A percentile compares a stretch with the other conserved stretches of the same genome.
Evolutionary conservation across 2,329 filamentous ascomycete species (phyloP).

Genomic region (Zymoseptoria crescenta): DNA sequence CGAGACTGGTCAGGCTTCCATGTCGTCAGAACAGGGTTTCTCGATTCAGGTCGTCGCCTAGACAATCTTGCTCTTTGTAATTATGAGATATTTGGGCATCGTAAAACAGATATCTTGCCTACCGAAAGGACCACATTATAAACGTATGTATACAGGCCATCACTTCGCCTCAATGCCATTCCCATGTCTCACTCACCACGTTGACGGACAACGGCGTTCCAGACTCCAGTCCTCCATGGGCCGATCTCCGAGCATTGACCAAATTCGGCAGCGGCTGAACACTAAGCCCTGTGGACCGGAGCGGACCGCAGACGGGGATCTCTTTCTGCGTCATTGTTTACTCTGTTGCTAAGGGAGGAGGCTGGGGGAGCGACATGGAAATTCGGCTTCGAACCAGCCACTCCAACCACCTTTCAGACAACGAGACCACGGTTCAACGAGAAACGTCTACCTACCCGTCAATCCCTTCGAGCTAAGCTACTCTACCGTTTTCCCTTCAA

Average conservation of each 20-base stretch:
- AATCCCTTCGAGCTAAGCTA: background rate
- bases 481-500: background rate
- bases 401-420: background rate
- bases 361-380: background rate
- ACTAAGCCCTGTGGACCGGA: background rate
- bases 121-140: background rate
- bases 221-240: background rate
- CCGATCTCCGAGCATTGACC: background rate
- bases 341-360: background rate
- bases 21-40: background rate
- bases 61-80: background rate
- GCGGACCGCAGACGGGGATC: background rate
- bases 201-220: background rate
- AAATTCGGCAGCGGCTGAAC: background rate
- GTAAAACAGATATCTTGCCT: background rate
- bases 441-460: background rate
- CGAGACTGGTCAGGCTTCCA: background rate
- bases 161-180: background rate
- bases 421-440: background rate
- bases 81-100: background rate
- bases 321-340: background rate
- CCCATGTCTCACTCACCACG: background rate
- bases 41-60: background rate
- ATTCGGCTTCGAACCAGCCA: background rate
- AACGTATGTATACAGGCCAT: background rate